A percentile compares a stretch with the other conserved stretches of the same genome.
Evolutionary conservation across 352 stramenopile genomes (phyloP).

Genomic region (Phytophthora pini): DNA sequence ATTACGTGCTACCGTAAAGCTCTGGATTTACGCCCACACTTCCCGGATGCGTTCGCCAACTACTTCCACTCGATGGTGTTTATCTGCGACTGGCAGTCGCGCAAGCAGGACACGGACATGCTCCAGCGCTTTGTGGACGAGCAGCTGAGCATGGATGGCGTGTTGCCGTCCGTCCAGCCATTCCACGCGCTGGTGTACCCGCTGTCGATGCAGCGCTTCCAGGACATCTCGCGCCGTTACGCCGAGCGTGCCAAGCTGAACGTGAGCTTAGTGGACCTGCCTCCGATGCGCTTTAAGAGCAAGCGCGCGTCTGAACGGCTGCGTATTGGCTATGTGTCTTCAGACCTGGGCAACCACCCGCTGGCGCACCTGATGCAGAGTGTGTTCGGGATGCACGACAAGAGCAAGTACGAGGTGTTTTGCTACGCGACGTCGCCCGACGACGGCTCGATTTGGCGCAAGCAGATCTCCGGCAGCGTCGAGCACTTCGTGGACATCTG

Average conservation of each 20-base stretch:
- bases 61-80: slow-evolving; percentile 93
- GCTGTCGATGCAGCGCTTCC: slow-evolving; percentile 76
- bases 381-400: slow-evolving; percentile 92
- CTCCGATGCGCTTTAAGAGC: slow-evolving; percentile 69
- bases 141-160: slow-evolving; percentile 59
- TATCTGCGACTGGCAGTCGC: slow-evolving; percentile 92
- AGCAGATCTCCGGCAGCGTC: slow-evolving; percentile 82
- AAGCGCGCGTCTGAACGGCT: slow-evolving; percentile 75
- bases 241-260: slow-evolving; percentile 89
- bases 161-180: slow-evolving; percentile 91
- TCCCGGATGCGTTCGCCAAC: slow-evolving; percentile 93
- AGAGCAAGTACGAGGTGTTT: slow-evolving; percentile 88
- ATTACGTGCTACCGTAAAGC: slow-evolving; percentile 95
- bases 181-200: slow-evolving; percentile 95
- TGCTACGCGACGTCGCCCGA: slow-evolving; percentile 87
- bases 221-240: slow-evolving; percentile 80
- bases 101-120: slow-evolving; percentile 79
- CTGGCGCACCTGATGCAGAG: slow-evolving; percentile 92
- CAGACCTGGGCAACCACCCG: slow-evolving; percentile 93
- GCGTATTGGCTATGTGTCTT: slow-evolving; percentile 91
- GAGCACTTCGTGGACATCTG: slow-evolving; percentile 92
- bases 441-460: slow-evolving; percentile 84
- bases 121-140: slow-evolving; percentile 72
- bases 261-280: slow-evolving; percentile 86
- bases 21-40: slow-evolving; percentile 89